These are phyloP conservation scores for Sechiopsis laciniata DNA, from an alignment of 306 rosid species.

Conservation along the genomic window DNA sequence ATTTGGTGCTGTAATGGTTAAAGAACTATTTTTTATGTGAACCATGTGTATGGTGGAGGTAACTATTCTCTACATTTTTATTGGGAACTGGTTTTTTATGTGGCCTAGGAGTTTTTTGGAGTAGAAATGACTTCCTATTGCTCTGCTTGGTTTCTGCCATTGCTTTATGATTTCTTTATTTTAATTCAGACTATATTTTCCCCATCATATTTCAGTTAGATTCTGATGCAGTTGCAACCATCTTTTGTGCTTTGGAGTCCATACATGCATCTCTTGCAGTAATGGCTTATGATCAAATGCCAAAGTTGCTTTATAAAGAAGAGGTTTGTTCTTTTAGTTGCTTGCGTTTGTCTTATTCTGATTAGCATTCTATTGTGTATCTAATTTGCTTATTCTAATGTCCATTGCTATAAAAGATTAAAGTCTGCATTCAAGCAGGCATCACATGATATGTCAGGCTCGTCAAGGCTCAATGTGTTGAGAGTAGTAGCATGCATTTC, in stretches of 20 bases:
- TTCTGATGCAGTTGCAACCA: conserved; percentile 62
- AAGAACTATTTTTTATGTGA: neutral
- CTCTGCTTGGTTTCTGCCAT: neutral
- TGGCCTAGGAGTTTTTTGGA: neutral
- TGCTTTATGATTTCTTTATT: neutral
- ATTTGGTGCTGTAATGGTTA: conserved; percentile 1
- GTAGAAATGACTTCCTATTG: neutral
- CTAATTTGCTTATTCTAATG: neutral
- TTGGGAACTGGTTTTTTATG: neutral
- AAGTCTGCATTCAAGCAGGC: neutral
- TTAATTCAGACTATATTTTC: conserved; percentile 13
- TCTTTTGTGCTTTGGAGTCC: conserved; percentile 81
- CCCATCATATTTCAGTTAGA: conserved; percentile 58
- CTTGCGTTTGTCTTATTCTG: neutral
- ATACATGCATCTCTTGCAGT: conserved; percentile 88
- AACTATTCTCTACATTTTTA: neutral
- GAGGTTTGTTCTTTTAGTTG: conserved; percentile 44
- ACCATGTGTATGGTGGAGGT: neutral
- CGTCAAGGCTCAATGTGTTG: neutral
- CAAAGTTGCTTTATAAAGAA: conserved; percentile 89
- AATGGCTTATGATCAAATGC: conserved; percentile 85
- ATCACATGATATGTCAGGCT: neutral
- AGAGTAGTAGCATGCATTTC: neutral
- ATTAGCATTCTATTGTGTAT: neutral
- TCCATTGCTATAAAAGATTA: neutral